Evolutionary conservation across 306 rosid genomes (phyloP), one percentile per base, ranked within the genome.

Genomic region (Medicago lupulina): DNA sequence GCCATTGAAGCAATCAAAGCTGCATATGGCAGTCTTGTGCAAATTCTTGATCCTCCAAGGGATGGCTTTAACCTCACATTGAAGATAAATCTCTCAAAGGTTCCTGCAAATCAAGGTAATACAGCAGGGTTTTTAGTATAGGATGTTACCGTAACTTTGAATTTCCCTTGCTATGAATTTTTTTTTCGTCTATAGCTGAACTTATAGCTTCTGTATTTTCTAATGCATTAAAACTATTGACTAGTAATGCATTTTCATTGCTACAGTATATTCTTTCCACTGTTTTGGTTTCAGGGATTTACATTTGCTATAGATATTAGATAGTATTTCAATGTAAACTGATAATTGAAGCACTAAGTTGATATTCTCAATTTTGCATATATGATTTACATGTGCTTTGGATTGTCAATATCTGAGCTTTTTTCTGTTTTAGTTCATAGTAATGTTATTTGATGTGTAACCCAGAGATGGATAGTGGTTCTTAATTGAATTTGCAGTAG

Each of bases 1-100:
- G 97, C 97, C 74, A 87, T 92, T 68, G 97, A 95, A 85, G 98
- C 98, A 76, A 89, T 95, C 44, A 95, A 95, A 77, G 85, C 92
- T 80, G 82, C 97, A 28, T 95, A 95, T 78, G 96, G 92, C 25
- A 78, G 49, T 62, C 62, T 82, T 61, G 90, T 90, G 67, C 97
- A 95, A 79, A 92, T 95, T 85, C 93, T 92, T 75, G 99, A 95
- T 74, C 99, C 98, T 76, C 97, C 97, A 38, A 89, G 96, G 81
- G 99, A 95, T 80, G 99, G 97, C 75, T 92, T 90, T 84, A 95
- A 95, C 89, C 97, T 95, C 50, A 92, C 99, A 12, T 82, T 95
- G 76, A 92, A 89, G 83, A 82, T 92, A 70, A 90, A 95, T 86
- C 87, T 95, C 14, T 80, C 84, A 5, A 92, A 92, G 86, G 88